Conservation (phyloP, 768 basidiomycete species). For the Agaricus blazei region DNA sequence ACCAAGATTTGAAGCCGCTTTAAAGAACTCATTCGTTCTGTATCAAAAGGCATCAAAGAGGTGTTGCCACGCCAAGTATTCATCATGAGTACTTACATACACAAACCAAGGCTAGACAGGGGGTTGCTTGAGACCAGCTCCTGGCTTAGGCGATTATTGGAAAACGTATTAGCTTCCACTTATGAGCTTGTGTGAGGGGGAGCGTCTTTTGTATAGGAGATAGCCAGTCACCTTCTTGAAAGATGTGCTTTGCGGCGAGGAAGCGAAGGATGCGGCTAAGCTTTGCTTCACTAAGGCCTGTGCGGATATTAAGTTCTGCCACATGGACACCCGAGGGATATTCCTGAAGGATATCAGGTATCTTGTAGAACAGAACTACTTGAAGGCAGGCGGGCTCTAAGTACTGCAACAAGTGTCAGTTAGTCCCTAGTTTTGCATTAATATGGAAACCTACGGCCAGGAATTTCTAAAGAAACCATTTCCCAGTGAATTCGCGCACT, state of each 20-base stretch:
- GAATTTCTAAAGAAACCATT: constrained; percentile 10
- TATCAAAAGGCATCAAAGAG: not conserved
- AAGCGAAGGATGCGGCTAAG: constrained; percentile 32
- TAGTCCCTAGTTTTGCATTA: not conserved
- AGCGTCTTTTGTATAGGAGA: no score
- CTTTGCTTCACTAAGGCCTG: constrained; percentile 30
- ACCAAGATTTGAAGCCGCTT: constrained; percentile 21
- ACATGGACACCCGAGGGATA: constrained; percentile 31
- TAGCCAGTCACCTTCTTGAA: constrained; percentile 21
- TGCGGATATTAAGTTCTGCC: constrained; percentile 22
- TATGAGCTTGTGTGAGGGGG: not conserved
- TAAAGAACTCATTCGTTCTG: constrained; percentile 17
- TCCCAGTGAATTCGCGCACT: not conserved
- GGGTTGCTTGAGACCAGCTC: constrained; percentile 21
- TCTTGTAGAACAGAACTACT: constrained; percentile 26
- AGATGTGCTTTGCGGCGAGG: constrained; percentile 35
- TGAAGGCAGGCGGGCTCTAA: constrained; percentile 28
- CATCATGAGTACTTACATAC: constrained; percentile 15
- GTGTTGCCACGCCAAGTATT: not conserved
- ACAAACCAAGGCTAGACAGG: constrained; percentile 19
- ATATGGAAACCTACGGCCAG: not conserved
- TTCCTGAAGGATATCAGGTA: constrained; percentile 33
- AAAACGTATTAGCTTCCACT: constrained; percentile 29
- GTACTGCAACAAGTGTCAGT: constrained; percentile 12
- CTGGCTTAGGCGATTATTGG: constrained; percentile 31